Base-by-base conservation (phyloP, 1,284 basidiomycete genomes). In the Phlebopus sp. region DNA sequence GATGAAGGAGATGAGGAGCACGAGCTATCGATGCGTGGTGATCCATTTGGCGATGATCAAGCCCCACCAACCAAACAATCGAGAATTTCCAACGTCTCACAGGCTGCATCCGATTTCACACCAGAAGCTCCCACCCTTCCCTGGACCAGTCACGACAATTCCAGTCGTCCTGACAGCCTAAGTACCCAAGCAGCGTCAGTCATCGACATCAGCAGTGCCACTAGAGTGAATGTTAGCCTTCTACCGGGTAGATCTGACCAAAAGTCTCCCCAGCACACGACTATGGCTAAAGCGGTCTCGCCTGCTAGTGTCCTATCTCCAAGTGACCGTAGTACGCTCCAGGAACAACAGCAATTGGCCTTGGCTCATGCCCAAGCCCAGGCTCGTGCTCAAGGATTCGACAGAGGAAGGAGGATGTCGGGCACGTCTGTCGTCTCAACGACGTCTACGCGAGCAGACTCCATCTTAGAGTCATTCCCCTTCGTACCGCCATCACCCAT, bases 401-500 rank as follows among this genome's bases (percentile, higher is more conserved):
- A 75, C 38, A 64, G 62, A 42, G 69, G 69, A 41, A 74, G 74
- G 54, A 72, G 81, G 44, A 73, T 79, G 49, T 86, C 84, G 6
- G 75, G 75, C 51, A 77, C 80, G 11, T 86, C 85, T 21, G 76
- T 80, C 44, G 65, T 84, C 48, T 82, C 82, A 30, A 78, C 80
- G 10, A 72, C 82, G n/a, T 83, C 84, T 18, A 81, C 81, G 3
- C 74, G 77, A 48, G 83, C 85, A 34, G 88, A 91, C 63, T 90
- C 88, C 1, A 87, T 91, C 53, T 74, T 91, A 18, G 87, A 88
- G 66, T 83, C 79, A 19, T 91, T 91, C 75, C 86, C 86, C 36
- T 90, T 91, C 62, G 87, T 91, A 7, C 88, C 88, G 18, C 88
- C 88, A 1, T 88, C 85, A 4, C 88, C 88, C 5, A 90, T 91